Conservation (phyloP, 2,329 filamentous ascomycete species). For the Cylindrodendrum hubeiense region DNA sequence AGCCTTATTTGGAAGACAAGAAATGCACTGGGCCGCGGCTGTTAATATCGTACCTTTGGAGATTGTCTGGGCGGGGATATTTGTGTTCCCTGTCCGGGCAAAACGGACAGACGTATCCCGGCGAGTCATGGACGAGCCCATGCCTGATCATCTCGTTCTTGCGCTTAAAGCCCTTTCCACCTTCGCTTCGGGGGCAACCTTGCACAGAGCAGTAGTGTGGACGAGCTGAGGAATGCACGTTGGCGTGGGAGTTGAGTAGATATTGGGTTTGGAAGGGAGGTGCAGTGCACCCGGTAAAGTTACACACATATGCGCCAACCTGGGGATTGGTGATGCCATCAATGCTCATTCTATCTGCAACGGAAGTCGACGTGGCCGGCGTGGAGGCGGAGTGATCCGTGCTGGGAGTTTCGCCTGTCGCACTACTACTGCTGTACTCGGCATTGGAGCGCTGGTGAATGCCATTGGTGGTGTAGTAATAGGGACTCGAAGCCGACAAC, state of each 20-base stretch:
- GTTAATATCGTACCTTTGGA: conserved; percentile 78
- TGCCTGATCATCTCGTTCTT: conserved; percentile 82
- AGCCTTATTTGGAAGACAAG: neutral
- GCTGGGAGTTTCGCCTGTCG: conserved; percentile 60
- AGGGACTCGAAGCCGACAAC: conserved; percentile 54
- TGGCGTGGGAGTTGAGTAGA: conserved; percentile 83
- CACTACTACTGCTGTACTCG: conserved; percentile 59
- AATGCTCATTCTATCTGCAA: conserved; percentile 68
- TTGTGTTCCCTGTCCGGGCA: conserved; percentile 94
- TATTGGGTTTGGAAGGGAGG: conserved; percentile 82
- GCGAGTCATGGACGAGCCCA: conserved; percentile 92
- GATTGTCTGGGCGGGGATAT: conserved; percentile 94
- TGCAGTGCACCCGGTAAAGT: conserved; percentile 73
- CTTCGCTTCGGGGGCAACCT: conserved; percentile 72
- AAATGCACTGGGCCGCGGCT: conserved; percentile 20
- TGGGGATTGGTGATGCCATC: conserved; percentile 68
- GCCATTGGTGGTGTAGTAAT: conserved; percentile 50
- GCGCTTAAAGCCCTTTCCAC: conserved; percentile 77
- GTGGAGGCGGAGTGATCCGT: conserved; percentile 59
- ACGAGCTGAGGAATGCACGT: conserved; percentile 74
- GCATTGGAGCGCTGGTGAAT: conserved; percentile 51
- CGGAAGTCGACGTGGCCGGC: conserved; percentile 54
- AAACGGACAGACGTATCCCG: conserved; percentile 96
- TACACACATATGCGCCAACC: conserved; percentile 69
- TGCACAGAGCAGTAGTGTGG: conserved; percentile 75